These are phyloP conservation scores for Flaveria trinervia DNA, from an alignment of 129 eudicot species.

Conservation along the genomic window DNA sequence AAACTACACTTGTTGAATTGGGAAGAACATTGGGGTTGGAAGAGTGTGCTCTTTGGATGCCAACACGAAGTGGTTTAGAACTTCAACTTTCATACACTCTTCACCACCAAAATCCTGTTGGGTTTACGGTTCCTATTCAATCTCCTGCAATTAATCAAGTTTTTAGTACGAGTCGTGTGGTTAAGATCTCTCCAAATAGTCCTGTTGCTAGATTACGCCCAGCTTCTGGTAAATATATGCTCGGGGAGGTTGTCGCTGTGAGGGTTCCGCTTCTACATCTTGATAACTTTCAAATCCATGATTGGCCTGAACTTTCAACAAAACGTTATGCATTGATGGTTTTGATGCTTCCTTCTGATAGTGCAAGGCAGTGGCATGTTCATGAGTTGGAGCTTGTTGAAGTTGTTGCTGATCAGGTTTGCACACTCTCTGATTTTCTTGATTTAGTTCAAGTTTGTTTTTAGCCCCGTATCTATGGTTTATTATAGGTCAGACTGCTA, in stretches of 20 bases:
- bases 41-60: slow-evolving; percentile 99
- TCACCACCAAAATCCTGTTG: slow-evolving; percentile 84
- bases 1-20: slow-evolving; percentile 88
- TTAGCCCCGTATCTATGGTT: background rate
- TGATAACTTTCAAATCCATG: slow-evolving; percentile 74
- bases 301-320: slow-evolving; percentile 94
- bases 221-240: slow-evolving; percentile 70
- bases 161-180: slow-evolving; percentile 77
- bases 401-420: slow-evolving; percentile 99
- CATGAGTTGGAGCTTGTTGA: slow-evolving; percentile 98
- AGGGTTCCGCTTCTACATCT: slow-evolving; percentile 95
- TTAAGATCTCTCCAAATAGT: slow-evolving; percentile 78
- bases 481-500: background rate
- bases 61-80: slow-evolving; percentile 84
- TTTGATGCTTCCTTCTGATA: slow-evolving; percentile 93
- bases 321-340: slow-evolving; percentile 96
- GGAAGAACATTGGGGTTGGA: slow-evolving; percentile 94
- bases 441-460: background rate
- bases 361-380: slow-evolving; percentile 95
- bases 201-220: slow-evolving; percentile 93
- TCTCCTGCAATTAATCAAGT: slow-evolving; percentile 87
- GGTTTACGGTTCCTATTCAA: slow-evolving; percentile 83
- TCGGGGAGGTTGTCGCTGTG: slow-evolving; percentile 97
- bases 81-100: slow-evolving; percentile 90
- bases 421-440: slow-evolving; percentile 8